Percentiles rank a stretch among this genome's conserved stretches.
Evolutionary conservation across 148 eudicot species (phyloP).

Genomic region (Diospyros kaki): DNA sequence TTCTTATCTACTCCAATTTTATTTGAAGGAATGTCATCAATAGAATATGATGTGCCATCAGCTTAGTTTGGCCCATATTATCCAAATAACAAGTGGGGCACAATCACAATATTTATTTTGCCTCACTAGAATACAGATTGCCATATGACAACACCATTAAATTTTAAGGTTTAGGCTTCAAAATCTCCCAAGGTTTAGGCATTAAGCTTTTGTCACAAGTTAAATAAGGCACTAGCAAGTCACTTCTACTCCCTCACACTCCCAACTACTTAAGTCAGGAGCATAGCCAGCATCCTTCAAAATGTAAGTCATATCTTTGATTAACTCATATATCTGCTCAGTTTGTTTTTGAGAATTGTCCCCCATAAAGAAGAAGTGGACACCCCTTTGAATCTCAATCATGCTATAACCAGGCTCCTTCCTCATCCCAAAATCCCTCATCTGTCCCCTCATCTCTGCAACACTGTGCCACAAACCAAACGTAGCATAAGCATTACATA

Average conservation of each 20-base stretch:
- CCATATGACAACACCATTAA: background rate
- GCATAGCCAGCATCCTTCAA: conserved; percentile 43
- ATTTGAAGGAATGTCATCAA: background rate
- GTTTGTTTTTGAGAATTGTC: conserved; percentile 55
- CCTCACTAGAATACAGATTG: background rate
- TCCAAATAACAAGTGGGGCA: background rate
- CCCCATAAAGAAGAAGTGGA: conserved; percentile 62
- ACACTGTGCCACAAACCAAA: conserved; percentile 60
- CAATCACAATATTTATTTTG: background rate
- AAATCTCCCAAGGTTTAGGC: background rate
- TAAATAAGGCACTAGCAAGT: background rate
- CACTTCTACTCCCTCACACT: conserved; percentile 4
- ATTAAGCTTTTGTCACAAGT: background rate
- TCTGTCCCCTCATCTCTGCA: conserved; percentile 59
- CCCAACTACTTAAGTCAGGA: conserved; percentile 30
- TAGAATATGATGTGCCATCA: background rate
- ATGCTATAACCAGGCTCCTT: conserved; percentile 84
- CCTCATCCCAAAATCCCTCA: conserved; percentile 61
- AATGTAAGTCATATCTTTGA: conserved; percentile 39
- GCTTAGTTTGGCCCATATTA: background rate
- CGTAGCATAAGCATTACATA: conserved; percentile 65
- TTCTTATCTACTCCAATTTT: background rate
- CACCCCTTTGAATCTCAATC: conserved; percentile 65
- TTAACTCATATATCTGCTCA: conserved; percentile 39
- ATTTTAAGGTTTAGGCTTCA: background rate